Conservation (phyloP, 2,329 filamentous ascomycete species). For the Sarocladium kiliense region DNA sequence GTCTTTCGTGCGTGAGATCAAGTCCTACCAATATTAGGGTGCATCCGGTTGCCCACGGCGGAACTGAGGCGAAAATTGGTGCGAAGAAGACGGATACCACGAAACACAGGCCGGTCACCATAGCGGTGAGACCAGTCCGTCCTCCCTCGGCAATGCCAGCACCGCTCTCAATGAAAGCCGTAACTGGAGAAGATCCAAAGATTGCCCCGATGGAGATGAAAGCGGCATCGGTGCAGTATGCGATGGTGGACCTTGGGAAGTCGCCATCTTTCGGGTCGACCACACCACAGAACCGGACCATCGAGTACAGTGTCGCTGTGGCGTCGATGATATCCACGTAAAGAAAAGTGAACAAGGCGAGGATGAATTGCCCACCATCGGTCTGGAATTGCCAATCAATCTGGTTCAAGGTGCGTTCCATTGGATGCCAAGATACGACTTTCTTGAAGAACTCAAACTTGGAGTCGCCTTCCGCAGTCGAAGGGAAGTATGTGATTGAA, state of each 20-base stretch:
- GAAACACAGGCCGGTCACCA: slow-evolving; percentile 65
- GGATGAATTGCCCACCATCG: slow-evolving; percentile 56
- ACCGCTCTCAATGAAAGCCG: slow-evolving; percentile 70
- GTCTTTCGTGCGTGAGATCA: background rate
- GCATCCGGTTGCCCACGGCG: slow-evolving; percentile 72
- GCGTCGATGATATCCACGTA: slow-evolving; percentile 78
- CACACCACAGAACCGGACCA: slow-evolving; percentile 68
- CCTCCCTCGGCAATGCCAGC: slow-evolving; percentile 73
- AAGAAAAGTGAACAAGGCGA: slow-evolving; percentile 71
- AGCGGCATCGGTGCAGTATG: slow-evolving; percentile 67
- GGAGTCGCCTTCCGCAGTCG: slow-evolving; percentile 57
- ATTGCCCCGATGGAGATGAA: slow-evolving; percentile 68
- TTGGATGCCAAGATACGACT: slow-evolving; percentile 67
- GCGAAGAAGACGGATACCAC: slow-evolving; percentile 69
- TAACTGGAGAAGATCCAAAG: slow-evolving; percentile 66
- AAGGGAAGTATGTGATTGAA: slow-evolving; percentile 66
- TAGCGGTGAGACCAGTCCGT: slow-evolving; percentile 66
- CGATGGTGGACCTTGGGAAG: slow-evolving; percentile 79
- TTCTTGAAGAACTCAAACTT: slow-evolving; percentile 69
- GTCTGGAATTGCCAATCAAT: slow-evolving; percentile 60
- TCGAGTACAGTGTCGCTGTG: slow-evolving; percentile 74
- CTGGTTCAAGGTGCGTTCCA: slow-evolving; percentile 54
- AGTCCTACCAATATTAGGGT: slow-evolving; percentile 58
- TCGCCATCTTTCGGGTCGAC: slow-evolving; percentile 65
- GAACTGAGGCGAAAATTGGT: slow-evolving; percentile 71